Conservation (phyloP, 2,329 filamentous ascomycete species). For the Hypoxylon sp. region DNA sequence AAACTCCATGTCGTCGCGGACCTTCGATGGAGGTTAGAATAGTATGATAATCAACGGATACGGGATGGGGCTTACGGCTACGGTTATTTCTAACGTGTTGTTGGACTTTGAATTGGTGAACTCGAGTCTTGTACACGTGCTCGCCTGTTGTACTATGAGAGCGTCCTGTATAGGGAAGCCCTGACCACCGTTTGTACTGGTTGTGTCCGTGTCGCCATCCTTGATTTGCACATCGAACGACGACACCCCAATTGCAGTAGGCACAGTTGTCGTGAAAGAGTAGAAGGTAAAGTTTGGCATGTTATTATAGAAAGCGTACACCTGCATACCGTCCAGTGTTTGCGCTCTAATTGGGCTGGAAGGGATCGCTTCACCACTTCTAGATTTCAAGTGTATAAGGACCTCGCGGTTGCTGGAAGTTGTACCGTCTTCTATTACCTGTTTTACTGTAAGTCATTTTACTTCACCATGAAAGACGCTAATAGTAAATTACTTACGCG, state of each 20-base stretch:
- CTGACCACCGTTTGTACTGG: slow-evolving; percentile 49
- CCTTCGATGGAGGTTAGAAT: slow-evolving; percentile 3
- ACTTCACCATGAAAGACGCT: not conserved
- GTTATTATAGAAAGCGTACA: slow-evolving; percentile 43
- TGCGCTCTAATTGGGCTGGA: not conserved
- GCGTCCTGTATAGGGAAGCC: slow-evolving; percentile 50
- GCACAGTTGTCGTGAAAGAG: slow-evolving; percentile 4
- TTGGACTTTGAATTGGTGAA: not conserved
- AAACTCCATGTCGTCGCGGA: slow-evolving; percentile 16
- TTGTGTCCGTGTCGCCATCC: slow-evolving; percentile 43
- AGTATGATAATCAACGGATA: not conserved
- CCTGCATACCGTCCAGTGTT: slow-evolving; percentile 47
- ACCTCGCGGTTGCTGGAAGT: slow-evolving; percentile 10
- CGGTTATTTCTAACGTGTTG: not conserved
- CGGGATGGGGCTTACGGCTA: not conserved
- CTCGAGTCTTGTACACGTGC: not conserved
- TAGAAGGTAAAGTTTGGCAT: slow-evolving; percentile 20
- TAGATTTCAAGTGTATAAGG: slow-evolving; percentile 9
- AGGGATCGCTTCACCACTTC: not conserved
- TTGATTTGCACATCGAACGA: slow-evolving; percentile 17
- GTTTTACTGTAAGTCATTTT: not conserved
- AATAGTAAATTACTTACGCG: not conserved
- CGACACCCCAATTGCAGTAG: slow-evolving; percentile 7
- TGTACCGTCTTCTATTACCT: slow-evolving; percentile 19
- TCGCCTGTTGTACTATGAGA: slow-evolving; percentile 6